phyloP scores from a whole-genome alignment of 768 basidiomycete genomes.

The Multifurca ochricompacta region DNA sequence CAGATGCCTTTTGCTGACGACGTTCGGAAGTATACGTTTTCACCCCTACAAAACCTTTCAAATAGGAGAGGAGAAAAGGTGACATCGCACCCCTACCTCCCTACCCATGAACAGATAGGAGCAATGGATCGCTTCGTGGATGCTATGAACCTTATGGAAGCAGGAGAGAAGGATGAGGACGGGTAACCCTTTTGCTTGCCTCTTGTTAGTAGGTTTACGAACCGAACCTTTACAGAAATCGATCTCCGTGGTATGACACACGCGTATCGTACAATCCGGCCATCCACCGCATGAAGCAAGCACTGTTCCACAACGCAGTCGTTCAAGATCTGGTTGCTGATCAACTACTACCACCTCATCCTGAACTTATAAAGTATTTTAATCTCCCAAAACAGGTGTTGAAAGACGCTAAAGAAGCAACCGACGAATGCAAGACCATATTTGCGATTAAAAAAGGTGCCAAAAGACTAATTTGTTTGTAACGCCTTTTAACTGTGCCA shows the following conservation, averaged over 20 bases:
- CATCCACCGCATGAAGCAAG: conserved; percentile 87
- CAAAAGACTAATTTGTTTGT: conserved; percentile 10
- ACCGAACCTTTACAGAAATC: conserved; percentile 41
- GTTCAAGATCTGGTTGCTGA: conserved; percentile 63
- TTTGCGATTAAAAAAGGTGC: conserved; percentile 78
- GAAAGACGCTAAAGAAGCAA: conserved; percentile 47
- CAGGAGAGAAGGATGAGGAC: conserved; percentile 66
- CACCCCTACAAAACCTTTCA: conserved; percentile 64
- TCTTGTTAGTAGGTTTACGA: not conserved
- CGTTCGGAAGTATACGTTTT: conserved; percentile 78
- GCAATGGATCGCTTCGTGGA: conserved; percentile 89
- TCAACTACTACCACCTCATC: conserved; percentile 81
- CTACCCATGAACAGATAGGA: conserved; percentile 65
- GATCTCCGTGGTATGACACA: conserved; percentile 69
- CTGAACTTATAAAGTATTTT: conserved; percentile 77
- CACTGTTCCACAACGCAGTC: conserved; percentile 81
- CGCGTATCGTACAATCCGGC: conserved; percentile 79
- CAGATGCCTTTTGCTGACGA: conserved; percentile 97
- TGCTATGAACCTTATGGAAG: conserved; percentile 77
- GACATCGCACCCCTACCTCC: conserved; percentile 72
- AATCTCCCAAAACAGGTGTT: conserved; percentile 63
- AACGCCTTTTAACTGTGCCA: not conserved
- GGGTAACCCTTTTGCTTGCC: conserved; percentile 39
- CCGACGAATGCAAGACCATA: conserved; percentile 51
- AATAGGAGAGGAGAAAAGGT: conserved; percentile 70